Evolutionary conservation across 2,329 filamentous ascomycete species (phyloP).

Genomic region (Penicillium griseofulvum): DNA sequence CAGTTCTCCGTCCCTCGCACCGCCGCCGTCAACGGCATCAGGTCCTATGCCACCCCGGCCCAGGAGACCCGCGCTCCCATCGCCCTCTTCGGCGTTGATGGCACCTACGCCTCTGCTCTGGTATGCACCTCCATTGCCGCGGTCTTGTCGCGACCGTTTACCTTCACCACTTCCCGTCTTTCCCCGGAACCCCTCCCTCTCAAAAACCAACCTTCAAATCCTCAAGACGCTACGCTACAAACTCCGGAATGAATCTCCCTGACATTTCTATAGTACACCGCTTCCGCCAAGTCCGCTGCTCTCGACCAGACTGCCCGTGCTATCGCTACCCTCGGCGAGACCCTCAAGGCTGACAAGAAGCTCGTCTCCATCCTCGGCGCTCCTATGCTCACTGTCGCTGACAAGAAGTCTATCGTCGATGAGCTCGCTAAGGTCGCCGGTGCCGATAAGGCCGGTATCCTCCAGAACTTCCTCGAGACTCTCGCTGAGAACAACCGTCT

Average conservation of each 20-base stretch:
- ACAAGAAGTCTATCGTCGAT: constrained; percentile 82
- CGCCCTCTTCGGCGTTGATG: constrained; percentile 91
- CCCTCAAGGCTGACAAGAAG: constrained; percentile 81
- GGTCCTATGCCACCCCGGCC: constrained; percentile 71
- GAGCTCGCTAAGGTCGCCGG: constrained; percentile 85
- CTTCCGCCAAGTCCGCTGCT: constrained; percentile 79
- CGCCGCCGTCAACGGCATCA: constrained; percentile 50
- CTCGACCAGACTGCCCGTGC: constrained; percentile 85
- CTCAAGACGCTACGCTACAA: not conserved
- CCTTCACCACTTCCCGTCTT: constrained; percentile 9
- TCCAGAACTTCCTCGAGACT: constrained; percentile 90
- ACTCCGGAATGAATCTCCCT: not conserved
- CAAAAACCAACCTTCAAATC: constrained; percentile 10
- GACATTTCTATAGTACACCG: constrained; percentile 73
- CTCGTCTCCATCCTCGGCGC: constrained; percentile 72
- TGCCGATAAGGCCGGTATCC: constrained; percentile 68
- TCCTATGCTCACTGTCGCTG: constrained; percentile 71
- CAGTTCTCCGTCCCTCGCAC: constrained; percentile 43
- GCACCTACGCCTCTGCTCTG: constrained; percentile 97
- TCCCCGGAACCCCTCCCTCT: constrained; percentile 21
- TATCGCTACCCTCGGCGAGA: constrained; percentile 65
- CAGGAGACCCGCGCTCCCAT: constrained; percentile 78
- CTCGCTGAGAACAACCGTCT: constrained; percentile 97
- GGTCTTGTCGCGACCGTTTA: constrained; percentile 1
- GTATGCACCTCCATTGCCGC: constrained; percentile 57